Base-by-base conservation (phyloP, 2,329 filamentous ascomycete species). In the Graphiopsis chlorocephala region DNA sequence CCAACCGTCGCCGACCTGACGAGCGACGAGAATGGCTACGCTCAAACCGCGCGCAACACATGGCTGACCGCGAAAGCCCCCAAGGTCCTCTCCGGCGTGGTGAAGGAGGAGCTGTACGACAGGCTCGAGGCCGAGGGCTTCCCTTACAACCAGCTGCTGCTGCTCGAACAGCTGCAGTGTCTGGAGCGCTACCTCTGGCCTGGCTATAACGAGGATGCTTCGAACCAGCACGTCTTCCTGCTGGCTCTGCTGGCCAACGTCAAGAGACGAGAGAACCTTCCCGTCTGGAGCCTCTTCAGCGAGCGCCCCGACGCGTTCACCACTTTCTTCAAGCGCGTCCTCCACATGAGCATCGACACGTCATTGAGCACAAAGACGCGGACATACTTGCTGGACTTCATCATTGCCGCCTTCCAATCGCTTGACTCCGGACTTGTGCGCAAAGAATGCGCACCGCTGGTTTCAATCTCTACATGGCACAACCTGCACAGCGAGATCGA, bases 101-200 rank as follows among this genome's bases (percentile, higher is more conserved):
- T 99, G 73, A 96, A 96, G 81, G 86, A 87, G 71, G 88, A 91
- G 73, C 88, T 99, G 65, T 99, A 94, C 93, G 91, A 96, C 77
- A 84, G 88, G 63, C 80, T 99, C 71, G 93, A 97, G 78, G 88
- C 88, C 69, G 90, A 93, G 63, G 84, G 86, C 63, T 98, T 97
- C 74, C 83, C 86, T 35, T 87, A 90, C 76, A 90, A 88, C 75
- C 90, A 90, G 5, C 84, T 99, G 25, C 81, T 96, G 68, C 85
- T 91, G 28, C 84, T 99, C 63, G 95, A 99, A 79, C 94, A 93
- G 71, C 79, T 98, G 71, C 95, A 97, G 80, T 88, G 93, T 48
- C 80, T 99, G 65, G 95, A 99, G 77, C 90, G 92, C 74, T 98
- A 96, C 75, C 84, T 99, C 29, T 99, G 95, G 95, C 95, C 95